Base-by-base conservation (phyloP, 257 asterid genomes). In the Nicotiana otophora region DNA sequence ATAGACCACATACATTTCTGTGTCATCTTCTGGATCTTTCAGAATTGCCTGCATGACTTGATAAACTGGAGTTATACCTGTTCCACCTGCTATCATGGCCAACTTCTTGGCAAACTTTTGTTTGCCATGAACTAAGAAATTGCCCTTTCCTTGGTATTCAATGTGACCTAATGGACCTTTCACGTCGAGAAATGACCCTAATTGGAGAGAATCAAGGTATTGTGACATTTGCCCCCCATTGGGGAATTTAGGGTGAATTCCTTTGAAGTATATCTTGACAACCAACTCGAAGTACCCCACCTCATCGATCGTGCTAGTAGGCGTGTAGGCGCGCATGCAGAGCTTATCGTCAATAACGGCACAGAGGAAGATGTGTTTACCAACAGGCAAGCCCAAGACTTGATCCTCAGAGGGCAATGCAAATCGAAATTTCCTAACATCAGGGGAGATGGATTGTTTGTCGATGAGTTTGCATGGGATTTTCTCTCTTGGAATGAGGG, bases 271-370 rank as follows among this genome's bases (percentile, higher is more conserved):
- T 10, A 96, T 75, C 76, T 92, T 96, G 14, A 96, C 92, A 6
- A 96, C 95, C 1, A 96, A 87, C 77, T 96, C 99, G 36, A 96
- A 94, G 63, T 86, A 89, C 0, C 99, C 99, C 26, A 93, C 85
- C 7, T 86, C 67, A 48, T 93, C 95, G 11, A 90, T 91, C 30
- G 89, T 85, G 58, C 94, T 92, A 0, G 97, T 85, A 2, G 99
- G 99, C 2, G 99, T 96, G 88, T 96, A 96, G 2, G 99, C 99
- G 10, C 99, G 88, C 97, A 96, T 93, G 83, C 99, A 96, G 8
- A 93, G 91, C 90, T 96, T 96, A 0, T 87, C 95, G 46, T 90
- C 89, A 1, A 93, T 30, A 9, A 84, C 78, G 39, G 98, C 97
- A 69, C 95, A 96, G 4, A 96, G 77, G 81, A 94, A 93, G 3